These are phyloP conservation scores for Fusarium duplospermum DNA, from an alignment of 2,329 filamentous ascomycete species.

Conservation along the genomic window DNA sequence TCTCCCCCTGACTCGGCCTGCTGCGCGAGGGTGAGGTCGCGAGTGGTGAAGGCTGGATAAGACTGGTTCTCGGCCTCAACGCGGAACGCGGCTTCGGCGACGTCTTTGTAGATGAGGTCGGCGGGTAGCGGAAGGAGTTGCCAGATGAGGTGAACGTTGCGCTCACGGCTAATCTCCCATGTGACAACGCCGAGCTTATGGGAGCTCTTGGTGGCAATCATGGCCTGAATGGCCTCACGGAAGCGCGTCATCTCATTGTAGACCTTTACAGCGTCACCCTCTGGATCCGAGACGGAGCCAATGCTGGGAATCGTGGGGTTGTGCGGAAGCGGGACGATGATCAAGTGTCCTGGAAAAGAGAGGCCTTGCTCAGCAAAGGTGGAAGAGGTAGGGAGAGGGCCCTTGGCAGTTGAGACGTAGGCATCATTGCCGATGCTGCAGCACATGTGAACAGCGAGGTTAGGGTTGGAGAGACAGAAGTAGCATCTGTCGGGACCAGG, in stretches of 20 bases:
- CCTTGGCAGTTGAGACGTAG: conserved; percentile 93
- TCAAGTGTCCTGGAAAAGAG: conserved; percentile 83
- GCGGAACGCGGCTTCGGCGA: conserved; percentile 89
- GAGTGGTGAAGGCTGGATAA: conserved; percentile 63
- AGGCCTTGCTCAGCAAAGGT: conserved; percentile 76
- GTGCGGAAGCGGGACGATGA: conserved; percentile 91
- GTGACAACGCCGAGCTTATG: conserved; percentile 83
- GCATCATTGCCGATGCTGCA: conserved; percentile 87
- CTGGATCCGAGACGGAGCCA: conserved; percentile 61
- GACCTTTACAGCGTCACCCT: conserved; percentile 69
- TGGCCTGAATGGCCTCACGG: conserved; percentile 79
- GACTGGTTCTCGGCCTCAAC: conserved; percentile 84
- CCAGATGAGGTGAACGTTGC: conserved; percentile 92
- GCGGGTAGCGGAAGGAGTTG: conserved; percentile 85
- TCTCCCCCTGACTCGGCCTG: conserved; percentile 65
- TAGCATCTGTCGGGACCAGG: conserved; percentile 86
- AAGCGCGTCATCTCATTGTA: conserved; percentile 87
- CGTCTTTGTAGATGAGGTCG: conserved; percentile 74
- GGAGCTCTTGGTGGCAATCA: conserved; percentile 71
- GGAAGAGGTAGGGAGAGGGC: conserved; percentile 78
- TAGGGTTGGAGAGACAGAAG: conserved; percentile 93
- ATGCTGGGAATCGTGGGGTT: conserved; percentile 79
- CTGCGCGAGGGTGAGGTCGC: conserved; percentile 62
- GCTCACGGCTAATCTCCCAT: conserved; percentile 88
- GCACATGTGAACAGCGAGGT: conserved; percentile 87